Percentiles rank a stretch among this genome's conserved stretches.
phyloP scores from a whole-genome alignment of 768 basidiomycete species.

The Solioccasus polychromus region DNA sequence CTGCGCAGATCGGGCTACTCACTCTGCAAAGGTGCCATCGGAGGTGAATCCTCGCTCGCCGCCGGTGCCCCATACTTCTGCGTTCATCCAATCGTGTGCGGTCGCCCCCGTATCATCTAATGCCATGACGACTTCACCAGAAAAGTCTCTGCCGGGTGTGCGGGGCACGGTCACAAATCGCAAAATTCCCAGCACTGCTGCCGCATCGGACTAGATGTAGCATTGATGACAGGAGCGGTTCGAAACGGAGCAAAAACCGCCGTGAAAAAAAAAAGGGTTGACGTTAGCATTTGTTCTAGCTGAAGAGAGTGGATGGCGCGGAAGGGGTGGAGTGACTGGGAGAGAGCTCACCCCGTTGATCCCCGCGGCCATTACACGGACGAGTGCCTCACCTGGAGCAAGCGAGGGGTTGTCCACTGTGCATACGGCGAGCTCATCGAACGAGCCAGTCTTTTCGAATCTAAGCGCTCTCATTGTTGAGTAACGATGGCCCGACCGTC shows the following conservation, averaged over 20 bases:
- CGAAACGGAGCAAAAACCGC: not conserved
- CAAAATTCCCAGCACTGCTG: conserved; percentile 24
- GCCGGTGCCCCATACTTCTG: conserved; percentile 35
- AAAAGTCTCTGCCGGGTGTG: conserved; percentile 32
- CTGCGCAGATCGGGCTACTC: not conserved
- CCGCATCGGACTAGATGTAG: conserved; percentile 30
- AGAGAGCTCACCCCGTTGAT: conserved; percentile 30
- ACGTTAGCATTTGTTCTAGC: not conserved
- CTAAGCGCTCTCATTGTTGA: conserved; percentile 31
- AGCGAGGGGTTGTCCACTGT: conserved; percentile 26
- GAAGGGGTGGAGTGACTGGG: not conserved
- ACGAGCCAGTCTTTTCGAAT: conserved; percentile 31
- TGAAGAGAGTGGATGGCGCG: not conserved
- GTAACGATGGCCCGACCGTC: not conserved
- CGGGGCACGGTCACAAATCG: conserved; percentile 34
- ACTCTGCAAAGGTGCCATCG: conserved; percentile 36
- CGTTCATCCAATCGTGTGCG: conserved; percentile 23
- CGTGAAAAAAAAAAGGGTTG: not conserved
- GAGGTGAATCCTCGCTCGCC: conserved; percentile 30
- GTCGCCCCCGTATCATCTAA: conserved; percentile 22
- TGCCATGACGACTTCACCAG: conserved; percentile 33
- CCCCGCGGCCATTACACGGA: conserved; percentile 33
- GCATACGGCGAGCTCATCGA: conserved; percentile 24
- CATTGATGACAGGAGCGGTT: not conserved
- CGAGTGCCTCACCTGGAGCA: conserved; percentile 31